A percentile compares a stretch with the other conserved stretches of the same genome.
Conservation (phyloP, 169 alveolate species). For the Plasmodium sp. region DNA sequence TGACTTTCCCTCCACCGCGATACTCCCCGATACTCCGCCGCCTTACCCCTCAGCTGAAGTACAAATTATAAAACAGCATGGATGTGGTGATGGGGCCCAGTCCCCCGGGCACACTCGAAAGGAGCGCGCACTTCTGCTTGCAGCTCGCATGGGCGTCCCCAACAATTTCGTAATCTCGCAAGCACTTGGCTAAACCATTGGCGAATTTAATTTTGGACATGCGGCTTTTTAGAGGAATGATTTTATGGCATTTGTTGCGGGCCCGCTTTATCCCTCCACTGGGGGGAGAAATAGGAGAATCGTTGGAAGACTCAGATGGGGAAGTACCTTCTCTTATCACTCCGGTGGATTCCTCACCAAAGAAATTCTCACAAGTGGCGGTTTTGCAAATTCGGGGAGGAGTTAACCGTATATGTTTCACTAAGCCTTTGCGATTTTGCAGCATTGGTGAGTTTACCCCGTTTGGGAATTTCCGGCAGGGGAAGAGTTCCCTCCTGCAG, state of each 20-base stretch:
- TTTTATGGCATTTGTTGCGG: neutral
- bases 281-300: neutral
- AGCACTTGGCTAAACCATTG: neutral
- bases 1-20: neutral
- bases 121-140: neutral
- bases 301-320: neutral
- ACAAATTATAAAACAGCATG: constrained; percentile 45
- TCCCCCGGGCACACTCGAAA: constrained; percentile 67
- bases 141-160: constrained; percentile 49
- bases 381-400: neutral
- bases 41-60: neutral
- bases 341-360: neutral
- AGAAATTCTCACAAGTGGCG: neutral
- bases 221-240: neutral
- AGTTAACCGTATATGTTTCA: neutral
- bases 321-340: neutral
- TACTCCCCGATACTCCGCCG: neutral
- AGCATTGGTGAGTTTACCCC: neutral
- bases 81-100: constrained; percentile 61
- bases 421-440: neutral
- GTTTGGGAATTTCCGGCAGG: neutral
- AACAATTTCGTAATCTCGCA: constrained; percentile 25
- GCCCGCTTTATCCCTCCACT: neutral
- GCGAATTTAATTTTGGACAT: constrained; percentile 18
- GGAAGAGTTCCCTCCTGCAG: neutral